Conservation (phyloP, 1,284 basidiomycete species). For the Malassezia nana region DNA sequence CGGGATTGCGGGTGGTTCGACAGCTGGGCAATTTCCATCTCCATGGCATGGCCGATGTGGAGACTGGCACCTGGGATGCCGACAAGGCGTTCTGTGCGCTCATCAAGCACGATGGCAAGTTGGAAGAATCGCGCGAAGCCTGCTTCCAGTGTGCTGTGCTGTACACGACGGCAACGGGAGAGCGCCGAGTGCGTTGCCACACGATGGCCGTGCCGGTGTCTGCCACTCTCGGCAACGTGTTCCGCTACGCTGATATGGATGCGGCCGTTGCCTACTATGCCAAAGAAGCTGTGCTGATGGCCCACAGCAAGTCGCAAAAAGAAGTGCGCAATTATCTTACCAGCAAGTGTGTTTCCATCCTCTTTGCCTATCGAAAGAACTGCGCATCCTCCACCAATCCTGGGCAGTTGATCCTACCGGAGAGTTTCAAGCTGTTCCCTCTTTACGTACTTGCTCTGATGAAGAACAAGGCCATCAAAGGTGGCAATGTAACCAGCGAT, state of each 20-base stretch:
- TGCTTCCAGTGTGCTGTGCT: slow-evolving; percentile 82
- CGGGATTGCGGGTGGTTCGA: slow-evolving; percentile 64
- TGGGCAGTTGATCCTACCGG: slow-evolving; percentile 85
- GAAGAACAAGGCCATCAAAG: slow-evolving; percentile 83
- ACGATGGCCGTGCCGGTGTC: slow-evolving; percentile 77
- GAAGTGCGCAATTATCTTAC: slow-evolving; percentile 74
- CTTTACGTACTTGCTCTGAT: slow-evolving; percentile 72
- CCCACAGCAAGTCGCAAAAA: slow-evolving; percentile 61
- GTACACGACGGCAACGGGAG: slow-evolving; percentile 70
- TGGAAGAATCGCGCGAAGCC: slow-evolving; percentile 68
- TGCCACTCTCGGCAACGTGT: slow-evolving; percentile 78
- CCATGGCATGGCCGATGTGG: slow-evolving; percentile 64
- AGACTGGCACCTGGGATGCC: slow-evolving; percentile 69
- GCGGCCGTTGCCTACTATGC: slow-evolving; percentile 64
- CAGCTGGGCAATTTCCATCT: slow-evolving; percentile 76
- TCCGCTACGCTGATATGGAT: slow-evolving; percentile 85
- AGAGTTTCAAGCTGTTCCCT: slow-evolving; percentile 80
- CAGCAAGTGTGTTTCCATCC: slow-evolving; percentile 70
- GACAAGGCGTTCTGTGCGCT: slow-evolving; percentile 66
- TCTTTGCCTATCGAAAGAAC: slow-evolving; percentile 78
- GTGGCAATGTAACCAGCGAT: slow-evolving; percentile 77
- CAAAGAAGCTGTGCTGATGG: slow-evolving; percentile 64
- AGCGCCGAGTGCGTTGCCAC: slow-evolving; percentile 72
- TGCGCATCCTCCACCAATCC: slow-evolving; percentile 73
- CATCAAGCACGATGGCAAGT: slow-evolving; percentile 57